These are phyloP conservation scores for Pterocarpus santalinus DNA, from an alignment of 306 rosid genomes.

Conservation along the genomic window DNA sequence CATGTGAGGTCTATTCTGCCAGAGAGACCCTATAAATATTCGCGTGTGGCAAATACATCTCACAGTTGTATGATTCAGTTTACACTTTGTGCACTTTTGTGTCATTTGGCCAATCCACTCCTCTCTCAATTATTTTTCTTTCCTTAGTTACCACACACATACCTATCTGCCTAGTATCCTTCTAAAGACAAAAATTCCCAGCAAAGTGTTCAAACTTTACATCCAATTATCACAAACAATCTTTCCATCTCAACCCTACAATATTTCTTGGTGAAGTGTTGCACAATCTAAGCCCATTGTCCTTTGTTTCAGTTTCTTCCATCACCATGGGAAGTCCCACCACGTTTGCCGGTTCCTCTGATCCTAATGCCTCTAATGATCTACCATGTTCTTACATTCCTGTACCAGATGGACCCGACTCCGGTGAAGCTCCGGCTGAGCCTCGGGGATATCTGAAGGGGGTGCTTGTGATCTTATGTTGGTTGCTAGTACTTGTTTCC, in stretches of 20 bases:
- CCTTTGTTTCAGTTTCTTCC: not conserved
- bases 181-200: not conserved
- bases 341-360: not conserved
- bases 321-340: slow-evolving; percentile 3
- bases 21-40: slow-evolving; percentile 6
- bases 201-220: not conserved
- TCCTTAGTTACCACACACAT: not conserved
- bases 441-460: slow-evolving; percentile 43
- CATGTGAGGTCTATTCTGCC: not conserved
- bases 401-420: slow-evolving; percentile 46
- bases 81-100: not conserved
- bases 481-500: slow-evolving; percentile 53
- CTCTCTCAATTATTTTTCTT: not conserved
- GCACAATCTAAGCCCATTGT: not conserved
- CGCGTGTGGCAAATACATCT: not conserved
- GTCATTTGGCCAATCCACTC: not conserved
- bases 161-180: not conserved
- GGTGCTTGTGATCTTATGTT: slow-evolving; percentile 45
- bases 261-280: not conserved
- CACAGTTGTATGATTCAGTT: slow-evolving; percentile 1
- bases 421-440: not conserved
- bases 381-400: slow-evolving; percentile 57
- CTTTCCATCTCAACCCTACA: not conserved
- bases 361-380: not conserved
- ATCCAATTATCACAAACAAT: not conserved